Evolutionary conservation across 2,329 filamentous ascomycete genomes (phyloP).

Genomic region (Fusarium redolens): DNA sequence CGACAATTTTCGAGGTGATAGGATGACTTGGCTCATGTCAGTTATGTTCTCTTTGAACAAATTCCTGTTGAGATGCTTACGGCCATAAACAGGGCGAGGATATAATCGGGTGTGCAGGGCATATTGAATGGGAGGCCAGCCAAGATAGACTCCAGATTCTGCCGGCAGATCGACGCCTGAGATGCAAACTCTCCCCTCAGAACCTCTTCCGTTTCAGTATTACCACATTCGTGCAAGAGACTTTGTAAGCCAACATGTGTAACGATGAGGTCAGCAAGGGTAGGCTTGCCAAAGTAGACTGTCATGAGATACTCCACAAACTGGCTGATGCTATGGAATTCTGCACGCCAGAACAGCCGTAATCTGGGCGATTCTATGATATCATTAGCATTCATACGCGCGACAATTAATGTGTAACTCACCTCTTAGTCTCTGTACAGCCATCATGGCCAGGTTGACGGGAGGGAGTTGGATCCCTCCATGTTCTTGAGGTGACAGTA

Average conservation of each 20-base stretch:
- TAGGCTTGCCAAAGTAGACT: slow-evolving; percentile 15
- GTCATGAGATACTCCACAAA: slow-evolving; percentile 24
- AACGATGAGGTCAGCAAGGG: slow-evolving; percentile 2
- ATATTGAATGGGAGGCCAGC: neutral
- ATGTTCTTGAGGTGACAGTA: neutral
- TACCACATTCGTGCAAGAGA: neutral
- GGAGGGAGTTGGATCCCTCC: neutral
- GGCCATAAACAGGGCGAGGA: neutral
- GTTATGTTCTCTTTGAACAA: too few species aligned
- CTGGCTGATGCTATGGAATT: slow-evolving; percentile 1
- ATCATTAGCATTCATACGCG: too few species aligned
- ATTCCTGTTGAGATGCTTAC: too few species aligned
- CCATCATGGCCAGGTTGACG: neutral
- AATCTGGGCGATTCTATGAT: neutral
- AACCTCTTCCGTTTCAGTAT: neutral
- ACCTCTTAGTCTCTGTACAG: slow-evolving; percentile 7
- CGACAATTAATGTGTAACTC: too few species aligned
- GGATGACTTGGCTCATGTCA: neutral
- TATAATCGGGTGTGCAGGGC: neutral
- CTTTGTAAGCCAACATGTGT: neutral
- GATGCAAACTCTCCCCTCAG: neutral
- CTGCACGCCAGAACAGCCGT: slow-evolving; percentile 2
- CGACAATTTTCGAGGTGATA: neutral
- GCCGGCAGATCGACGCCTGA: neutral
- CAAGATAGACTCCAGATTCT: neutral